Evolutionary conservation across 1,284 basidiomycete genomes (phyloP).

Genomic region (Ceratobasidium sp.): DNA sequence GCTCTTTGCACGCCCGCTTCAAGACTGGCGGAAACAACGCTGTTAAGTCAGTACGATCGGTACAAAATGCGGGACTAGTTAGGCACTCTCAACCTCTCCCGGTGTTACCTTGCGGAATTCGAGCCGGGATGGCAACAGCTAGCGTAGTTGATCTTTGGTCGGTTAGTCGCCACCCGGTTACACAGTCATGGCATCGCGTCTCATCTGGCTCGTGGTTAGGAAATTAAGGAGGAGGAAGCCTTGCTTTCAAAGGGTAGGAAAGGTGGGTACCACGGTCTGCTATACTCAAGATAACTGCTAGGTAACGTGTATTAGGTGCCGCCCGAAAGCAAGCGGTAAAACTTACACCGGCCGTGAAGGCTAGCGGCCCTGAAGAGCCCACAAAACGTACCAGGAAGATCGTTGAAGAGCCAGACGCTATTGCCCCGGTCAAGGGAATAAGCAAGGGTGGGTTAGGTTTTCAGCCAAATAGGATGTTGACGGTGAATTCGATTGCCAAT

Average conservation of each 20-base stretch:
- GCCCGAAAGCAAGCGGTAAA: background rate
- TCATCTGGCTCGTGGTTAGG: slow-evolving; percentile 12
- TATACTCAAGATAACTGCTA: background rate
- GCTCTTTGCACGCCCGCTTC: slow-evolving; percentile 16
- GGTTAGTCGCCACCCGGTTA: background rate
- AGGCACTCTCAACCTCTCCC: too few species aligned
- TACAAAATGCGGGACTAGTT: background rate
- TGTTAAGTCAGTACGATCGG: background rate
- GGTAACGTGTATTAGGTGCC: background rate
- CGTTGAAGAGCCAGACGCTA: background rate
- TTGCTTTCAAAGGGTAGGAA: background rate
- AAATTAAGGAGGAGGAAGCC: slow-evolving; percentile 36
- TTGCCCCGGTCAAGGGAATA: background rate
- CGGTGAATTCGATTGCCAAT: background rate
- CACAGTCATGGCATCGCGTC: background rate
- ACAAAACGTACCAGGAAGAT: background rate
- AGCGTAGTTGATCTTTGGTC: slow-evolving; percentile 29
- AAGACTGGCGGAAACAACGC: background rate
- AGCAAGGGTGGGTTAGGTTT: background rate
- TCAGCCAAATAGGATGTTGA: background rate
- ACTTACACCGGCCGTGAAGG: background rate
- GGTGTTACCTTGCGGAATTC: background rate
- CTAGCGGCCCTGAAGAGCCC: background rate
- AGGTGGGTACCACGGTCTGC: too few species aligned
- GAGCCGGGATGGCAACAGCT: slow-evolving; percentile 1